These are phyloP conservation scores for Lachnellula subtilissima DNA, from an alignment of 2,329 filamentous ascomycete genomes.

Conservation along the genomic window DNA sequence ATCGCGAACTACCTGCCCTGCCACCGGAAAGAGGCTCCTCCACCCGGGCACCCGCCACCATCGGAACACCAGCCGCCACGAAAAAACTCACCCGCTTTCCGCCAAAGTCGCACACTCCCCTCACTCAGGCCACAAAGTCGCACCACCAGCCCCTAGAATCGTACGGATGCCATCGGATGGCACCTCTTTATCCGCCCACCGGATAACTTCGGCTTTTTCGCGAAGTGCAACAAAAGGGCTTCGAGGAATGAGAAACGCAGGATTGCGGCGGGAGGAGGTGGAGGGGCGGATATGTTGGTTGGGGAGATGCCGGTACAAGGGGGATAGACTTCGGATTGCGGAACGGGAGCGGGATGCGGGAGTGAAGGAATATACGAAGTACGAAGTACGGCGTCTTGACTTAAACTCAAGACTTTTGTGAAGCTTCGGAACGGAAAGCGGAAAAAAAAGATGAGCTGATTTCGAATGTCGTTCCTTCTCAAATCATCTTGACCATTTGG, in stretches of 20 bases:
- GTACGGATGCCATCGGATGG: not conserved
- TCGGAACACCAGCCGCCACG: not conserved
- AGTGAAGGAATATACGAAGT: too few species aligned
- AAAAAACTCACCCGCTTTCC: not conserved
- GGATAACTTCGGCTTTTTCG: conserved; percentile 10
- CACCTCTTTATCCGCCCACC: conserved; percentile 1
- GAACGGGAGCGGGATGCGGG: too few species aligned
- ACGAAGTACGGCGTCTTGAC: too few species aligned
- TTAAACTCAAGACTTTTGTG: too few species aligned
- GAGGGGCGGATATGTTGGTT: not conserved
- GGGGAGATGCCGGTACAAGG: too few species aligned
- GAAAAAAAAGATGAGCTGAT: too few species aligned
- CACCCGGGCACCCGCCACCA: not conserved
- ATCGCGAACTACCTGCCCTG: too few species aligned
- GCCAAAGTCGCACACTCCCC: not conserved
- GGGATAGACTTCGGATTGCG: too few species aligned
- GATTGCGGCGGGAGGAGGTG: not conserved
- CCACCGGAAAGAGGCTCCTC: not conserved
- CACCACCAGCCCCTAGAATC: not conserved
- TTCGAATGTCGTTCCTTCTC: too few species aligned
- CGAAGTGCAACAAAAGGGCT: conserved; percentile 8
- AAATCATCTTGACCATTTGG: too few species aligned
- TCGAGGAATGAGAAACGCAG: not conserved
- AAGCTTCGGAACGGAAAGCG: too few species aligned
- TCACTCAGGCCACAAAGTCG: too few species aligned